A percentile compares a stretch with the other conserved stretches of the same genome.
Conservation (phyloP, 2,329 filamentous ascomycete genomes). For the Neofusicoccum umdonicola region DNA sequence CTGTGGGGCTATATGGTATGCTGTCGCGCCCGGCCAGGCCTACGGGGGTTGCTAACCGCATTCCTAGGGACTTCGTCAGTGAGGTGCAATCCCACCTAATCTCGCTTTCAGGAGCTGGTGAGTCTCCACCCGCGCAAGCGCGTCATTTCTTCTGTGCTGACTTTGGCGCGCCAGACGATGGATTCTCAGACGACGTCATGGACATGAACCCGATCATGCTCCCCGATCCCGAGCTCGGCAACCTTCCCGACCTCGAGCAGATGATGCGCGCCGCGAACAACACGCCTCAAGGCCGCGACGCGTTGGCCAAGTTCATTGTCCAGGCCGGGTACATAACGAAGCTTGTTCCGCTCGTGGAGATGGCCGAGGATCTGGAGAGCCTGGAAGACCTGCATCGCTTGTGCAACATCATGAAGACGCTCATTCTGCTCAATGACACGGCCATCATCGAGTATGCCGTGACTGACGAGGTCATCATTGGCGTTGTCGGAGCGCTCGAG, state of each 20-base stretch:
- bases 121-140: slow-evolving; percentile 22
- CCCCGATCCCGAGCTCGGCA: slow-evolving; percentile 75
- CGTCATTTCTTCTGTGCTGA: slow-evolving; percentile 6
- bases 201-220: slow-evolving; percentile 68
- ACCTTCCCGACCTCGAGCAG: slow-evolving; percentile 79
- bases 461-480: slow-evolving; percentile 81
- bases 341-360: slow-evolving; percentile 78
- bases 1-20: slow-evolving; percentile 85
- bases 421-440: slow-evolving; percentile 92
- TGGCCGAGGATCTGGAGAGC: slow-evolving; percentile 89
- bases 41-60: background rate
- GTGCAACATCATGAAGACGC: slow-evolving; percentile 96
- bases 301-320: slow-evolving; percentile 82
- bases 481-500: slow-evolving; percentile 92
- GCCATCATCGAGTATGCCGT: slow-evolving; percentile 92
- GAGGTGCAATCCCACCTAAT: slow-evolving; percentile 75
- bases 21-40: slow-evolving; percentile 22
- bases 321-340: slow-evolving; percentile 83
- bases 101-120: slow-evolving; percentile 62
- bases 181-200: slow-evolving; percentile 75
- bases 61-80: slow-evolving; percentile 83
- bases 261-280: slow-evolving; percentile 77
- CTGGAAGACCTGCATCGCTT: slow-evolving; percentile 81
- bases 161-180: slow-evolving; percentile 62
- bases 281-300: slow-evolving; percentile 75